Conservation (phyloP, 2,329 filamentous ascomycete species). For the Endoconidiophora laricicola region DNA sequence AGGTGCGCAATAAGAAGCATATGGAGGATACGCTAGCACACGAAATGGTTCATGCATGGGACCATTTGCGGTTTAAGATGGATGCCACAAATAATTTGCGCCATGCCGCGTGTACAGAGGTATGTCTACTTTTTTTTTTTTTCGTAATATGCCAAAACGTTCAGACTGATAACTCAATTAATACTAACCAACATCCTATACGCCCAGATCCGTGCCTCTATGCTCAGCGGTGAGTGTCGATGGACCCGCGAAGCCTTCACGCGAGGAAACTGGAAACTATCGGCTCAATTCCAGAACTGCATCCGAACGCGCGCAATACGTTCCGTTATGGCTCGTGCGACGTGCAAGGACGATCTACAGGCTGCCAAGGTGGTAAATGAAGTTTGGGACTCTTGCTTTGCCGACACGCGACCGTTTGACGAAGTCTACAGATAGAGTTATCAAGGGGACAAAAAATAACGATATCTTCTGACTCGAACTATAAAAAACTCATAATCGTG, state of each 20-base stretch:
- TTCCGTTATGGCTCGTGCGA: constrained; percentile 61
- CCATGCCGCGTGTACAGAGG: constrained; percentile 90
- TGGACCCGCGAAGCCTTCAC: constrained; percentile 77
- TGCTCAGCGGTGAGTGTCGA: constrained; percentile 83
- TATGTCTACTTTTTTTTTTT: constrained; percentile 22
- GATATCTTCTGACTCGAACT: not conserved
- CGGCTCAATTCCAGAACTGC: constrained; percentile 86
- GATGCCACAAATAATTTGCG: constrained; percentile 63
- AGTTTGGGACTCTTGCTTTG: constrained; percentile 97
- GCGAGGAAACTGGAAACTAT: constrained; percentile 71
- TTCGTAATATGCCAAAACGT: not conserved
- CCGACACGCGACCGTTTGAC: constrained; percentile 87
- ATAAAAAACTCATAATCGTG: too few relatives aligned
- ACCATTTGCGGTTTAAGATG: constrained; percentile 81
- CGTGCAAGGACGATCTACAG: constrained; percentile 71
- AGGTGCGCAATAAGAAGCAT: constrained; percentile 62
- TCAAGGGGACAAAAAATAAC: too few relatives aligned
- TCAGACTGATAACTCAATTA: not conserved
- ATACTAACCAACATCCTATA: constrained; percentile 12
- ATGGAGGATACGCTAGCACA: constrained; percentile 89
- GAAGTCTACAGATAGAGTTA: constrained; percentile 63
- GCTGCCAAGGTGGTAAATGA: constrained; percentile 81
- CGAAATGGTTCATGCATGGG: constrained; percentile 96
- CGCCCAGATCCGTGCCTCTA: constrained; percentile 70
- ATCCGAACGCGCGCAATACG: constrained; percentile 66